Evolutionary conservation across 2,329 filamentous ascomycete genomes (phyloP).

Genomic region (Calonectria ilicicola): DNA sequence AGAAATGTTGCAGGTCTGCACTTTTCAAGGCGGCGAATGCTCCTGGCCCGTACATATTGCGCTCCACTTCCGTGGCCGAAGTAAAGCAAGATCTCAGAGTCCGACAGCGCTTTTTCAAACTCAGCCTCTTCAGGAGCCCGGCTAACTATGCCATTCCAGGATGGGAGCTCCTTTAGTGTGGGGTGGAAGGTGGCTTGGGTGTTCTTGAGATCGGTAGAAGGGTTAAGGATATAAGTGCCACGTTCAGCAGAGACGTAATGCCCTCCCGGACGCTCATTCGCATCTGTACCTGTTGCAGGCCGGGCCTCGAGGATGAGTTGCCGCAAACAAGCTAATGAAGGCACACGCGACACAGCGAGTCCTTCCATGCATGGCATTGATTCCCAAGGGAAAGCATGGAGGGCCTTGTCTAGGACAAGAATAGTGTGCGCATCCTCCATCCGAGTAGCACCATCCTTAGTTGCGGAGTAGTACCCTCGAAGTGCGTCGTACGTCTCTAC

Average conservation of each 20-base stretch:
- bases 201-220: conserved; percentile 82
- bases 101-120: conserved; percentile 75
- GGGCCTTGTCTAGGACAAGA: conserved; percentile 88
- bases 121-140: conserved; percentile 81
- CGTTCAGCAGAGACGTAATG: conserved; percentile 66
- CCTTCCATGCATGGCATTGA: conserved; percentile 87
- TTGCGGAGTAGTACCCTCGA: conserved; percentile 76
- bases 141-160: conserved; percentile 78
- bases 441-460: conserved; percentile 52
- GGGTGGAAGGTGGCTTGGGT: conserved; percentile 83
- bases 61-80: conserved; percentile 96
- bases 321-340: conserved; percentile 85
- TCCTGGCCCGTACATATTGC: conserved; percentile 90
- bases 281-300: conserved; percentile 21
- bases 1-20: conserved; percentile 85
- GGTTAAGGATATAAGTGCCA: conserved; percentile 89
- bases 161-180: conserved; percentile 71
- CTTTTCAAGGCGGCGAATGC: conserved; percentile 80
- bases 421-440: conserved; percentile 77
- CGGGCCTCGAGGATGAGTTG: conserved; percentile 74
- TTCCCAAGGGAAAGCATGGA: conserved; percentile 96
- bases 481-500: conserved; percentile 90
- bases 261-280: conserved; percentile 49
- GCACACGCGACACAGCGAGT: conserved; percentile 85
- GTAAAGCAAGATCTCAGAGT: conserved; percentile 84